These are phyloP conservation scores for Zymoseptoria crescenta DNA, from an alignment of 2,329 filamentous ascomycete species.

Conservation along the genomic window DNA sequence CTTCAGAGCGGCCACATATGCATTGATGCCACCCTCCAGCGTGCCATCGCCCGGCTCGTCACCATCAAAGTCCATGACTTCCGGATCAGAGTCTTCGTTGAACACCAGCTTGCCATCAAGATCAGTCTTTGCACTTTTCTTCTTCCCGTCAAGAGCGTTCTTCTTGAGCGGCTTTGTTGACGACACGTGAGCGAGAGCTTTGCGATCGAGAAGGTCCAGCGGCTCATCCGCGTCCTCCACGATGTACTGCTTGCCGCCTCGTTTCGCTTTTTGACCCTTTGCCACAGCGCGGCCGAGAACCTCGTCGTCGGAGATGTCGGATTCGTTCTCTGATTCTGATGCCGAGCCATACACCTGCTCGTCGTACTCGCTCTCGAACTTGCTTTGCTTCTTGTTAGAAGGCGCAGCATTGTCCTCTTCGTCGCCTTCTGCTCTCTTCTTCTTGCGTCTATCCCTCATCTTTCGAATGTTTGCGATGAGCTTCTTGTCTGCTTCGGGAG, in stretches of 20 bases:
- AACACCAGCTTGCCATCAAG: constrained; percentile 75
- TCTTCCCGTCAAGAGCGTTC: constrained; percentile 37
- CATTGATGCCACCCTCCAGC: constrained; percentile 48
- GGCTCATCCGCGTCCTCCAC: constrained; percentile 92
- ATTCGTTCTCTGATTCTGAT: constrained; percentile 47
- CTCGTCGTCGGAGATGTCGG: constrained; percentile 57
- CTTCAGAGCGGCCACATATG: constrained; percentile 54
- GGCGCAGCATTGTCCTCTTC: constrained; percentile 42
- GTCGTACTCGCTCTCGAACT: constrained; percentile 89
- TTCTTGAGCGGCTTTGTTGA: constrained; percentile 71
- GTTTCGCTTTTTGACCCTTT: constrained; percentile 50
- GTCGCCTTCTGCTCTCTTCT: constrained; percentile 63
- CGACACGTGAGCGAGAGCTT: constrained; percentile 85
- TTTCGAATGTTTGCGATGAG: constrained; percentile 92
- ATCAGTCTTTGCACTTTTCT: constrained; percentile 55
- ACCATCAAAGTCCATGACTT: constrained; percentile 52
- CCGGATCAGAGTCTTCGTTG: constrained; percentile 40
- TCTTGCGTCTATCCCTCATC: constrained; percentile 82
- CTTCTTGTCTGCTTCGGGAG: constrained; percentile 80
- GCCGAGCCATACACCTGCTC: constrained; percentile 76
- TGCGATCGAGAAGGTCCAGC: constrained; percentile 82
- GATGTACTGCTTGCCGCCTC: constrained; percentile 64
- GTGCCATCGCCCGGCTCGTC: constrained; percentile 33
- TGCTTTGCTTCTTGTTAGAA: constrained; percentile 42
- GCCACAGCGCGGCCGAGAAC: constrained; percentile 40